Conservation (phyloP, 2,329 filamentous ascomycete genomes). For the Diplocarpon rosae region DNA sequence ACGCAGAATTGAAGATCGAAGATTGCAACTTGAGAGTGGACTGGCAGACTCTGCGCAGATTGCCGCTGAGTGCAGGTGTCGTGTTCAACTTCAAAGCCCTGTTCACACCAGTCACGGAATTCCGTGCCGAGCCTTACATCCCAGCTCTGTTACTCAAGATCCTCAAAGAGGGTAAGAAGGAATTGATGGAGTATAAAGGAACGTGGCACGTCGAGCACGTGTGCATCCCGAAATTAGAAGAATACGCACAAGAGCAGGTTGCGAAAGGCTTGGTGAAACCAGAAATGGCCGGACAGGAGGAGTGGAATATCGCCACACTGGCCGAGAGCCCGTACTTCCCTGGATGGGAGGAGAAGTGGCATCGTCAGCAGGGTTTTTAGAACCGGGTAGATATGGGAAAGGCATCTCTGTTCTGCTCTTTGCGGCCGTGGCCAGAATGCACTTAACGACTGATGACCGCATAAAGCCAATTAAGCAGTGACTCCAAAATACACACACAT, state of each 20-base stretch:
- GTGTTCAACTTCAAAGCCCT: slow-evolving; percentile 85
- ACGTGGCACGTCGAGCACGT: slow-evolving; percentile 71
- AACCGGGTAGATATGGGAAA: not conserved
- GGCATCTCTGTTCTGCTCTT: not conserved
- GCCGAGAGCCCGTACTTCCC: slow-evolving; percentile 67
- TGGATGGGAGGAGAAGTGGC: slow-evolving; percentile 69
- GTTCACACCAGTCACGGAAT: slow-evolving; percentile 62
- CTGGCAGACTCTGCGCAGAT: slow-evolving; percentile 74
- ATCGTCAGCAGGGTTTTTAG: slow-evolving; percentile 46
- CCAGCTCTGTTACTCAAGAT: slow-evolving; percentile 59
- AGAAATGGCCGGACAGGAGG: slow-evolving; percentile 12
- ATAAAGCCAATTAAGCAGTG: no score
- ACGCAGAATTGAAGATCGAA: slow-evolving; percentile 41
- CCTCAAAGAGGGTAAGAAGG: slow-evolving; percentile 58
- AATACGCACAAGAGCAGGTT: slow-evolving; percentile 56
- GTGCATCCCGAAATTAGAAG: slow-evolving; percentile 50
- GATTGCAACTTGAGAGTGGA: slow-evolving; percentile 66
- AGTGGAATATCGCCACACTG: slow-evolving; percentile 51
- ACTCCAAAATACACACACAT: no score
- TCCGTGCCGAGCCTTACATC: slow-evolving; percentile 61
- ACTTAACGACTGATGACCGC: not conserved
- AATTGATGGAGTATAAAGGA: slow-evolving; percentile 69
- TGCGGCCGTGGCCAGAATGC: not conserved
- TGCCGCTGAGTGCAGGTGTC: slow-evolving; percentile 64
- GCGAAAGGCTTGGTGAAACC: slow-evolving; percentile 45